Evolutionary conservation across 208 protist species (phyloP), one percentile per base, ranked within the genome.

Genomic region (Trypanosoma boissoni): DNA sequence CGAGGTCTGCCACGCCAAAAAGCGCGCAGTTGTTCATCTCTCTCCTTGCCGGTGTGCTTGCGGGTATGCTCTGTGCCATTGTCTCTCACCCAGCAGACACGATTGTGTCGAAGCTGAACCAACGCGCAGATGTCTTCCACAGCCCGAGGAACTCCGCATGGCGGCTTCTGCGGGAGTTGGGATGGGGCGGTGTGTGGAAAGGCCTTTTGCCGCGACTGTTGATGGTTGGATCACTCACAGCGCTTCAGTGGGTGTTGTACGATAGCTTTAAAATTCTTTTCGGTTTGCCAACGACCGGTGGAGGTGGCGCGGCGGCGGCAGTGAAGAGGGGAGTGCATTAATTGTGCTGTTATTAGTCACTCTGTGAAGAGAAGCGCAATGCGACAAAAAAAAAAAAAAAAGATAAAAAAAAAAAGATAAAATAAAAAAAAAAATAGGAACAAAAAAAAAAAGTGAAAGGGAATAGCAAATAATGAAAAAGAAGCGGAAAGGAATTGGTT

Each of bases 71-170:
- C 29, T 95, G 85, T 64, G 92, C 80, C 8, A 60, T 96, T 46
- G 81, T 98, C 29, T 98, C 96, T 9, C 97, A 99, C 71, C 97
- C 97, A 12, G 95, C 95, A 20, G 97, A 99, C 69, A 96, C 91
- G 9, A 45, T 99, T n/a, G 64, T 98, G 12, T 98, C 95, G 5
- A 86, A 84, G 55, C 46, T 98, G 20, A 96, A 86, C 53, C 76
- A 82, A 24, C 68, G 64, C 37, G 31, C 45, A 18, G 67, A 34
- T n/a, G 32, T 32, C 4, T n/a, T 23, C 2, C 16, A 26, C 16
- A 18, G 2, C 3, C 2, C 51, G 48, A 68, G 58, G 49, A 67
- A 39, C 20, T 60, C 37, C 21, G 9, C 72, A 9, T 56, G n/a
- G n/a, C 3, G 26, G 18, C n/a, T 83, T 31, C 24, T 74, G 39